Conservation (phyloP, 164 flowering plant genomes). For the Buxus sempervirens region DNA sequence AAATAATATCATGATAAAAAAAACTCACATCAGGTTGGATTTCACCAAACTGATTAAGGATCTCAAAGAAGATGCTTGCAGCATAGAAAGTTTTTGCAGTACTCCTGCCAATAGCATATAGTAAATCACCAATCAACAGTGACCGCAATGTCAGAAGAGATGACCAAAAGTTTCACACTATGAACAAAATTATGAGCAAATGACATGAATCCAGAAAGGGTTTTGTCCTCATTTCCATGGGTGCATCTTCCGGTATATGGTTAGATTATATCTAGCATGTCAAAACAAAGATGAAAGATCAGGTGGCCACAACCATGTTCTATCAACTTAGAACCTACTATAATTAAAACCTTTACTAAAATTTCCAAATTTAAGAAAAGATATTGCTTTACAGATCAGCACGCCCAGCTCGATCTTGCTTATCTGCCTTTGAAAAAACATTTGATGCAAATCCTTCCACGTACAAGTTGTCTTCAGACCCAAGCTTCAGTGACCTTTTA, state of each 20-base stretch:
- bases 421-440: conserved; percentile 92
- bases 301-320: neutral
- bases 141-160: neutral
- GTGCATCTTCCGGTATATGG: too few relatives aligned
- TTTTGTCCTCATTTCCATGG: too few relatives aligned
- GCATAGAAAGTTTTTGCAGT: conserved; percentile 98
- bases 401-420: conserved; percentile 94
- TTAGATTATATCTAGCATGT: neutral
- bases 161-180: neutral
- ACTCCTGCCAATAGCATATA: conserved; percentile 39
- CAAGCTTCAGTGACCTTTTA: conserved; percentile 73
- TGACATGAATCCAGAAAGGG: neutral
- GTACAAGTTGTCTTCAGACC: conserved; percentile 77
- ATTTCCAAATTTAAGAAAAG: neutral
- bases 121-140: neutral
- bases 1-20: neutral
- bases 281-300: too few relatives aligned
- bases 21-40: conserved; percentile 87
- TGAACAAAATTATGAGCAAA: neutral
- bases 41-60: conserved; percentile 86
- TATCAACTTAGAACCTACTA: neutral
- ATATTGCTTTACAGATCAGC: conserved; percentile 73
- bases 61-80: conserved; percentile 97
- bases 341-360: neutral
- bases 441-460: conserved; percentile 91